Conservation (phyloP, 2,329 filamentous ascomycete genomes). For the Akanthomyces dipterigenus region DNA sequence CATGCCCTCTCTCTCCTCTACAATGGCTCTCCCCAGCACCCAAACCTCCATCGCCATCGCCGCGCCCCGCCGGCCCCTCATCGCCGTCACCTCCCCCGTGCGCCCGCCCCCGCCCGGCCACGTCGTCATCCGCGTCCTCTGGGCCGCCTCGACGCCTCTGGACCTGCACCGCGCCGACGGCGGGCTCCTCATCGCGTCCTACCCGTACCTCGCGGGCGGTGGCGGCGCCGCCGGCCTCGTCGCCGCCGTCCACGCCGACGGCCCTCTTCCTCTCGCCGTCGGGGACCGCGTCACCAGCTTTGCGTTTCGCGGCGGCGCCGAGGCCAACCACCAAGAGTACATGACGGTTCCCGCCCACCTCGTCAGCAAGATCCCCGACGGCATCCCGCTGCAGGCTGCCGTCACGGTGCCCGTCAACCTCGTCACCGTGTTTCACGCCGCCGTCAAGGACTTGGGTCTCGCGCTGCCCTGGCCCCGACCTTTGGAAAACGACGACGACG, state of each 20-base stretch:
- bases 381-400: constrained; percentile 36
- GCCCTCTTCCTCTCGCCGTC: constrained; percentile 37
- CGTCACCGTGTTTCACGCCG: constrained; percentile 52
- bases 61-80: constrained; percentile 42
- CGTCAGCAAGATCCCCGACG: constrained; percentile 37
- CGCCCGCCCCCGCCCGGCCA: constrained; percentile 35
- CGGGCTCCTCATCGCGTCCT: no score
- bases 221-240: constrained; percentile 46
- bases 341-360: constrained; percentile 44
- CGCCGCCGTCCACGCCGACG: constrained; percentile 39
- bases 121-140: constrained; percentile 47
- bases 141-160: constrained; percentile 54
- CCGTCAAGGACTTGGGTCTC: constrained; percentile 42
- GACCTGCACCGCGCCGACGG: constrained; percentile 56
- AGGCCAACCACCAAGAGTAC: constrained; percentile 51
- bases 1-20: neutral
- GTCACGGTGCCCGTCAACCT: constrained; percentile 51
- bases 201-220: constrained; percentile 35
- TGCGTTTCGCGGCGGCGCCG: constrained; percentile 36
- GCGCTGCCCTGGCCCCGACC: constrained; percentile 52
- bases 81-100: constrained; percentile 41
- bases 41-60: constrained; percentile 58
- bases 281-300: constrained; percentile 54
- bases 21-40: constrained; percentile 47
- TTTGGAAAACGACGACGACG: constrained; percentile 13